phyloP scores from a whole-genome alignment of 805 yeast genomes.

The Wickerhamomyces chaumierensis region DNA sequence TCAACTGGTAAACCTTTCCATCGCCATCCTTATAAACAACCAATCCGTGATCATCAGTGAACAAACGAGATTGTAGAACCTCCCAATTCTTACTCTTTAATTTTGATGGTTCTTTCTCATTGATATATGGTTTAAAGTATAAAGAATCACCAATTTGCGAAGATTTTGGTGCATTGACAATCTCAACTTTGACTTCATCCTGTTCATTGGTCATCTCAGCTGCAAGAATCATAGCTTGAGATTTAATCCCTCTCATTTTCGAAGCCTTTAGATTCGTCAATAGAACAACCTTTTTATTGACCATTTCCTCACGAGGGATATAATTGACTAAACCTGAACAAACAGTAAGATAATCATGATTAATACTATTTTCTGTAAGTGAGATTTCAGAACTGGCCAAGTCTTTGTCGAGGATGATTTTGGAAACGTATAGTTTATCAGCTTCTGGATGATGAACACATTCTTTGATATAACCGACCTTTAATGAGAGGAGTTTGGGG shows the following conservation, averaged over 20 bases:
- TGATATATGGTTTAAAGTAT: constrained; percentile 22
- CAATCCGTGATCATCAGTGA: not conserved
- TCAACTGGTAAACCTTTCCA: too few relatives aligned
- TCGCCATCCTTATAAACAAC: not conserved
- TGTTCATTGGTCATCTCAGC: constrained; percentile 23
- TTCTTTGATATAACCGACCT: constrained; percentile 37
- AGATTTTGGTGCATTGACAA: constrained; percentile 33
- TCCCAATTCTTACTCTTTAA: constrained; percentile 1
- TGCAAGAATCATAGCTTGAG: constrained; percentile 62
- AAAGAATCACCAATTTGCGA: constrained; percentile 29
- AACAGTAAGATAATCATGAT: constrained; percentile 27
- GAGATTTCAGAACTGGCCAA: constrained; percentile 1
- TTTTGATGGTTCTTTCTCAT: constrained; percentile 2
- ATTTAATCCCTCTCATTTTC: constrained; percentile 49
- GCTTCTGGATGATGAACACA: constrained; percentile 44
- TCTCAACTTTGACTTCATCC: constrained; percentile 24
- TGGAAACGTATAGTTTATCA: constrained; percentile 46
- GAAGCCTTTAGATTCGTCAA: constrained; percentile 48
- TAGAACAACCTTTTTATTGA: constrained; percentile 34
- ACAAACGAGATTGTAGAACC: not conserved
- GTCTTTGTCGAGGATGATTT: constrained; percentile 18
- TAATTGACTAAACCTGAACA: constrained; percentile 48
- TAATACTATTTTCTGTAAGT: constrained; percentile 5
- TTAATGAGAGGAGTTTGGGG: constrained; percentile 20
- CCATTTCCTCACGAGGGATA: constrained; percentile 28